Percentiles rank a stretch among this genome's conserved stretches.
phyloP scores from a whole-genome alignment of 2,329 filamentous ascomycete genomes.

The Aspergillus arachidicola region DNA sequence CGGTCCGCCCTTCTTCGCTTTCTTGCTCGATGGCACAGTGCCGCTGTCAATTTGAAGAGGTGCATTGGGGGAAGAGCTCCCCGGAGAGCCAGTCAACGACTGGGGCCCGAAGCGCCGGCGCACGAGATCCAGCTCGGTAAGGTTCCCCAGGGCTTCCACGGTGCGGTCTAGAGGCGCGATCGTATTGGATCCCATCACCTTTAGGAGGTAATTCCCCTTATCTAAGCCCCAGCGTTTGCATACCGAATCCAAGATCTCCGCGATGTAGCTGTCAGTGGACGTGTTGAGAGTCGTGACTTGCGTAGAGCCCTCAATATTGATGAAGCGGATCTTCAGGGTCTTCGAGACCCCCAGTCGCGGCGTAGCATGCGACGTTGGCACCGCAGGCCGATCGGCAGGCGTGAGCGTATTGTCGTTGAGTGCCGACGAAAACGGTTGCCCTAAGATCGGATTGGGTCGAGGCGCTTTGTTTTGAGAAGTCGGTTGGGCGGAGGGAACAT shows the following conservation, averaged over 20 bases:
- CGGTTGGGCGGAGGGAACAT: slow-evolving; percentile 25
- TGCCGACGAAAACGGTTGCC: slow-evolving; percentile 50
- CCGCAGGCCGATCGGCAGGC: slow-evolving; percentile 49
- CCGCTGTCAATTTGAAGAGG: slow-evolving; percentile 57
- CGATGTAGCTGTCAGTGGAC: slow-evolving; percentile 67
- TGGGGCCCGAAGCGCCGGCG: slow-evolving; percentile 64
- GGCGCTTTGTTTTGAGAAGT: slow-evolving; percentile 27
- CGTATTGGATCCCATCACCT: slow-evolving; percentile 64
- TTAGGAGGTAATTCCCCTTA: slow-evolving; percentile 64
- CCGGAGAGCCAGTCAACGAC: slow-evolving; percentile 59
- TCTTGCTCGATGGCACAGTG: slow-evolving; percentile 39
- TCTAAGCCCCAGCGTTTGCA: slow-evolving; percentile 66
- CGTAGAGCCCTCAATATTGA: slow-evolving; percentile 59
- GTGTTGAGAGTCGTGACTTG: slow-evolving; percentile 59
- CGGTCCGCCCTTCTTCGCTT: slow-evolving; percentile 44
- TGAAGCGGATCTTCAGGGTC: slow-evolving; percentile 62
- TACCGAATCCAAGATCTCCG: slow-evolving; percentile 66
- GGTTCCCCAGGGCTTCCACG: slow-evolving; percentile 63
- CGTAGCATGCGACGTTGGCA: slow-evolving; percentile 49
- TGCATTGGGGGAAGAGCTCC: slow-evolving; percentile 65
- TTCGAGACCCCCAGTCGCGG: slow-evolving; percentile 61
- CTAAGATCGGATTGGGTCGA: slow-evolving; percentile 46
- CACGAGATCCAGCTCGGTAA: slow-evolving; percentile 63
- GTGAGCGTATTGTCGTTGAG: slow-evolving; percentile 48
- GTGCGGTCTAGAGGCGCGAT: slow-evolving; percentile 66